A percentile compares a stretch with the other conserved stretches of the same genome.
Evolutionary conservation across 371 early-diverging fungal genomes (phyloP).

Genomic region (Mortierella sp.): DNA sequence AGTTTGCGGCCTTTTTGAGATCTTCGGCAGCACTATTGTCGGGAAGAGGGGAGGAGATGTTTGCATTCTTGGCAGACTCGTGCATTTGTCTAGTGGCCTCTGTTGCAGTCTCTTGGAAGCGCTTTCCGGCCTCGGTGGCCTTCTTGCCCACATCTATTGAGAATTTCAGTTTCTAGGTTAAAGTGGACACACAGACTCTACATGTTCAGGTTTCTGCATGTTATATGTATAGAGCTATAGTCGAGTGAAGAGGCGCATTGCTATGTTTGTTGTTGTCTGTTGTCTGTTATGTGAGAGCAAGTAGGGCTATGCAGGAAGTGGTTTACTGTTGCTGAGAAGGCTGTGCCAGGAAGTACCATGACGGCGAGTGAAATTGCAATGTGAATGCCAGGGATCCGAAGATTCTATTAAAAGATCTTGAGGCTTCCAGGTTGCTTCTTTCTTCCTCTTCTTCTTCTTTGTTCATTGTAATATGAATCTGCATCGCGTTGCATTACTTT

Average conservation of each 20-base stretch:
- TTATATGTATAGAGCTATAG: too few relatives aligned
- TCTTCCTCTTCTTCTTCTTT: not conserved
- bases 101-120: slow-evolving; percentile 54
- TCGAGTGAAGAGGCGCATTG: not conserved
- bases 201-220: too few relatives aligned
- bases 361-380: not conserved
- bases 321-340: not conserved
- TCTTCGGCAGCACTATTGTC: slow-evolving; percentile 44
- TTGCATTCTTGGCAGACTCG: slow-evolving; percentile 55
- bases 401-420: slow-evolving; percentile 1
- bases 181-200: not conserved
- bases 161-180: not conserved
- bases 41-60: slow-evolving; percentile 52
- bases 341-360: not conserved
- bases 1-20: slow-evolving; percentile 54
- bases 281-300: too few relatives aligned
- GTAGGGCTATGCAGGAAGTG: not conserved
- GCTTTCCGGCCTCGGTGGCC: slow-evolving; percentile 53
- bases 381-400: not conserved
- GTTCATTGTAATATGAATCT: not conserved
- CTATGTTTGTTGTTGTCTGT: too few relatives aligned
- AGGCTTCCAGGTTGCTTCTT: not conserved
- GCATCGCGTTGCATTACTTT: not conserved
- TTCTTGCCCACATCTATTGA: slow-evolving; percentile 47
- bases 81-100: slow-evolving; percentile 50